Evolutionary conservation across 1,139 yeast genomes (phyloP).

Genomic region (Meyerozyma sp.): DNA sequence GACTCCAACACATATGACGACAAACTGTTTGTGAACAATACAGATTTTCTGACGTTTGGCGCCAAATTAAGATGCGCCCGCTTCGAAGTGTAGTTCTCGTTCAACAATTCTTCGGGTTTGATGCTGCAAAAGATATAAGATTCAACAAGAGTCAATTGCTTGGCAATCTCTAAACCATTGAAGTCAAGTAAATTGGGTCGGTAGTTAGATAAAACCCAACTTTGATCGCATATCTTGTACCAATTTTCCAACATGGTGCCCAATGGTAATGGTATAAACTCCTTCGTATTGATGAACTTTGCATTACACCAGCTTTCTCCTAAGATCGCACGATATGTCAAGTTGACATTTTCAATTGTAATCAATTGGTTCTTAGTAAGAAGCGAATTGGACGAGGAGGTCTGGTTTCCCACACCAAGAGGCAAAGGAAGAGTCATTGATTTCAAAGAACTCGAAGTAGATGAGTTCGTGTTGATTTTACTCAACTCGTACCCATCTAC

Average conservation of each 20-base stretch:
- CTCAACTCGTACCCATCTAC: constrained; percentile 50
- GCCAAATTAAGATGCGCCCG: constrained; percentile 59
- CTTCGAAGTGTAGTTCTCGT: constrained; percentile 65
- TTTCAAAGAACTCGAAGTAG: constrained; percentile 32
- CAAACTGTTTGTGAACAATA: constrained; percentile 71
- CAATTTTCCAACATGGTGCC: constrained; percentile 28
- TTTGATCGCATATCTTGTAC: constrained; percentile 38
- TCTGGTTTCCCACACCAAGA: constrained; percentile 35
- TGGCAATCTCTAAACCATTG: constrained; percentile 78
- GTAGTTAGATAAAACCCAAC: constrained; percentile 43
- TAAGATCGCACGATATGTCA: constrained; percentile 47
- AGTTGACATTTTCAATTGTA: constrained; percentile 40
- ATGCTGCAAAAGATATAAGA: constrained; percentile 64
- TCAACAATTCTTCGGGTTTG: constrained; percentile 66
- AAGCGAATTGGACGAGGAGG: constrained; percentile 33
- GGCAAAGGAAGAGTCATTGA: constrained; percentile 41
- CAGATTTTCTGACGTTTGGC: constrained; percentile 67
- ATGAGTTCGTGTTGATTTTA: constrained; percentile 40
- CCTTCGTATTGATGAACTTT: constrained; percentile 20
- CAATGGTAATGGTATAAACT: constrained; percentile 26
- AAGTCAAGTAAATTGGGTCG: constrained; percentile 58
- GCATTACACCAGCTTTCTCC: constrained; percentile 45
- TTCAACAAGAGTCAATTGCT: constrained; percentile 79
- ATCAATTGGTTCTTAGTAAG: constrained; percentile 33
- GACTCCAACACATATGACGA: constrained; percentile 83